Evolutionary conservation across 139 green algal genomes (phyloP).

Genomic region (Eudorina sp.): DNA sequence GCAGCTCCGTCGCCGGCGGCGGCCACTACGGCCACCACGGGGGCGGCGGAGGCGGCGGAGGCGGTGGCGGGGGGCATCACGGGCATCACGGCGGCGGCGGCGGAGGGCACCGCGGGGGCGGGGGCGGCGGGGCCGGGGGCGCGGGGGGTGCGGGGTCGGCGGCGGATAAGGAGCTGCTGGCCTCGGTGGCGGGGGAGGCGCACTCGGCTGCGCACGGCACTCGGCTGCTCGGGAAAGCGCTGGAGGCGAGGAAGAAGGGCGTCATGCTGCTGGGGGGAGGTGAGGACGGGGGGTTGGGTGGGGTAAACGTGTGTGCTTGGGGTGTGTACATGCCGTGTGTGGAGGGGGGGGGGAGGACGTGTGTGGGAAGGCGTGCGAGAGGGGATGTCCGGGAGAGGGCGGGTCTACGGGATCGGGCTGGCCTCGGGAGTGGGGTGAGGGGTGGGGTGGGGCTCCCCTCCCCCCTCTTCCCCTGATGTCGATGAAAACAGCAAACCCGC

Average conservation of each 20-base stretch:
- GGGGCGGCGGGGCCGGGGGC: neutral
- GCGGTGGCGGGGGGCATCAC: neutral
- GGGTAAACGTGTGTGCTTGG: neutral
- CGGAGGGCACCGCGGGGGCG: neutral
- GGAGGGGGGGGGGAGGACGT: no score
- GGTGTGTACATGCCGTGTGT: neutral
- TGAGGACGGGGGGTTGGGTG: neutral
- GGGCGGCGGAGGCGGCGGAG: neutral
- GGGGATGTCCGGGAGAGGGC: no score
- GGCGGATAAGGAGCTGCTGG: neutral
- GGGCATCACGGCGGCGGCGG: neutral
- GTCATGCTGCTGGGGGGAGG: constrained; percentile 37
- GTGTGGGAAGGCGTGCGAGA: neutral
- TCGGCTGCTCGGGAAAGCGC: constrained; percentile 27
- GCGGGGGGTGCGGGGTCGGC: no score
- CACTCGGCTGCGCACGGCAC: constrained; percentile 1
- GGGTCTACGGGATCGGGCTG: no score
- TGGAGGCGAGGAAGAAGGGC: constrained; percentile 39
- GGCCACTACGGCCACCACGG: neutral
- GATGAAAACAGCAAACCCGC: no score
- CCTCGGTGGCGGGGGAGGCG: constrained; percentile 13
- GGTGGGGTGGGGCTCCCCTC: no score
- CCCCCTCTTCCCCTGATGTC: neutral
- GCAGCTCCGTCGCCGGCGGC: neutral
- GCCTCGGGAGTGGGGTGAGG: no score